A percentile compares a stretch with the other conserved stretches of the same genome.
These are phyloP conservation scores for Ceratocystis huliohia DNA, from an alignment of 2,329 filamentous ascomycete species.

Conservation along the genomic window DNA sequence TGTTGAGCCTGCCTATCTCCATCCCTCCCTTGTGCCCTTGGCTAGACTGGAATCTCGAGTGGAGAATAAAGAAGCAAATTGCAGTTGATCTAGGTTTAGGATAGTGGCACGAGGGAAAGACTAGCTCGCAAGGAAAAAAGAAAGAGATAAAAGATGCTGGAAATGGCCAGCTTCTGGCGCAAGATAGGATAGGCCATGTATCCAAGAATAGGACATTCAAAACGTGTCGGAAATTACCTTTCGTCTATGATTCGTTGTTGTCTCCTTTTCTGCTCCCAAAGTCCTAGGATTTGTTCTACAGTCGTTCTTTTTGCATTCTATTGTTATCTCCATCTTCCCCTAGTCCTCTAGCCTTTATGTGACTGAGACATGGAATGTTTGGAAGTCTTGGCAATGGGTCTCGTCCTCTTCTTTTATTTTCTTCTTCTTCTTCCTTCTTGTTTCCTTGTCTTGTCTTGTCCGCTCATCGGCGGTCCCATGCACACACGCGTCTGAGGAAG, in stretches of 20 bases:
- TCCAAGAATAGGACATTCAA: conserved; percentile 8
- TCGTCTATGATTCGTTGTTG: conserved; percentile 1
- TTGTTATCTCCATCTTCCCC: neutral
- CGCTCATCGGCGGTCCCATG: neutral
- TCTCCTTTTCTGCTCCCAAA: neutral
- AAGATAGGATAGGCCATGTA: neutral
- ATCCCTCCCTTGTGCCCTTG: neutral
- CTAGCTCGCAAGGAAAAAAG: neutral
- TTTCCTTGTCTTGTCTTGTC: neutral
- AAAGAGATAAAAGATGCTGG: neutral
- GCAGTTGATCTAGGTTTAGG: neutral
- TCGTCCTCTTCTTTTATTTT: neutral
- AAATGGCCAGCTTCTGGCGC: neutral
- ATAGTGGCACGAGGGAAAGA: neutral
- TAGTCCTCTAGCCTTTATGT: neutral
- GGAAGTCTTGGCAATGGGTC: conserved; percentile 3
- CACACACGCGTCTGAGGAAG: neutral
- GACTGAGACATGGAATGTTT: conserved; percentile 9
- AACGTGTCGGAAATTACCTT: conserved; percentile 9
- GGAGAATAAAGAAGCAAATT: conserved; percentile 4
- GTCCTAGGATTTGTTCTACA: neutral
- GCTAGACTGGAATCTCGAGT: neutral
- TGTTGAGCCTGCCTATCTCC: neutral
- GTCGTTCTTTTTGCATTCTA: conserved; percentile 8
- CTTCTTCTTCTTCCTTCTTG: neutral